Conservation (phyloP, 2,329 filamentous ascomycete genomes). For the Aschersonia sp. region DNA sequence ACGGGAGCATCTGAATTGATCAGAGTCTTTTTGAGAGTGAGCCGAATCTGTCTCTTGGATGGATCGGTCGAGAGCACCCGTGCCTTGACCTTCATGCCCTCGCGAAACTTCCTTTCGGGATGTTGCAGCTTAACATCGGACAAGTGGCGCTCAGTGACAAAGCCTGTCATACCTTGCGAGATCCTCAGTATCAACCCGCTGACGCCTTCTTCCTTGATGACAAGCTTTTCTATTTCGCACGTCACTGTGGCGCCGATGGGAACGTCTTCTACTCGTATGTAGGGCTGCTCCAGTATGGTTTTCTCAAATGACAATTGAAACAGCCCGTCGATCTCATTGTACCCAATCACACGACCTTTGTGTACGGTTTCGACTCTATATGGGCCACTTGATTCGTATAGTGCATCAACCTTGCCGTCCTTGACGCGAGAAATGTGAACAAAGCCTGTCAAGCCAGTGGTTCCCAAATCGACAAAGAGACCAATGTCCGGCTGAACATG, state of each 20-base stretch:
- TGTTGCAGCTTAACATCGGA: conserved; percentile 79
- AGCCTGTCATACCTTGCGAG: conserved; percentile 75
- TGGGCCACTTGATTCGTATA: conserved; percentile 62
- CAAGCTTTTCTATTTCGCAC: conserved; percentile 70
- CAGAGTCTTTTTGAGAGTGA: conserved; percentile 89
- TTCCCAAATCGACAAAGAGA: conserved; percentile 59
- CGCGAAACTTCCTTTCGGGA: conserved; percentile 90
- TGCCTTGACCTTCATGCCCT: conserved; percentile 71
- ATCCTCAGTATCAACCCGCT: conserved; percentile 71
- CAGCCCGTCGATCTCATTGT: conserved; percentile 74
- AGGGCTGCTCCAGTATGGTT: conserved; percentile 71
- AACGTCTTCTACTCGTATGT: conserved; percentile 83
- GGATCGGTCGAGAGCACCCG: conserved; percentile 71
- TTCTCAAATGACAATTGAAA: conserved; percentile 78
- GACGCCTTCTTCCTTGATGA: conserved; percentile 66
- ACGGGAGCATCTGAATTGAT: conserved; percentile 77
- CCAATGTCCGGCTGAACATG: conserved; percentile 71
- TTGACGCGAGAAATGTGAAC: conserved; percentile 90
- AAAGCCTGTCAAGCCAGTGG: conserved; percentile 59
- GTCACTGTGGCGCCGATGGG: conserved; percentile 67
- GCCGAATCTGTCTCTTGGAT: conserved; percentile 61
- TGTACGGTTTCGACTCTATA: conserved; percentile 71
- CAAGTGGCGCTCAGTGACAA: conserved; percentile 78
- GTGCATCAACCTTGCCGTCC: conserved; percentile 74
- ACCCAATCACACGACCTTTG: conserved; percentile 69